Base-by-base conservation (phyloP, 257 asterid genomes). In the Jacaranda copaia region DNA sequence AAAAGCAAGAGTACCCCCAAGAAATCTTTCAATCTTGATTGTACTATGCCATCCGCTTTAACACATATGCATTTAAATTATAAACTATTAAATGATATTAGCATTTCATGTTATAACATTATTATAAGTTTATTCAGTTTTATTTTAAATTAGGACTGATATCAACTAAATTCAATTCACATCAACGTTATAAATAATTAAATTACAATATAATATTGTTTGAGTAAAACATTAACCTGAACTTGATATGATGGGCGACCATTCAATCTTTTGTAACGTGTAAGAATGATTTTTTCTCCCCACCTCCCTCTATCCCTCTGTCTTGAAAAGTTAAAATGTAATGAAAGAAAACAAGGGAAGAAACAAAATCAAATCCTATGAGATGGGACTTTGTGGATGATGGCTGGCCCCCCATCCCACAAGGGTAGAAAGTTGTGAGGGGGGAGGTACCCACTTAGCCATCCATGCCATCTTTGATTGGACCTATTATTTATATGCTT, bases 401-500 rank as follows among this genome's bases (percentile, higher is more conserved):
- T 72, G 64, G 45, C 39, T 25, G 14, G 66, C 16, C 43, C 43
- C 62, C 74, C 65, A 2, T 15, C 45, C 58, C 16, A 20, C 39
- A 62, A 48, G 73, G 72, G 60, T 45, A 68, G 71, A 42, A 9
- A 66, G 56, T 39, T 38, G 42, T 8, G 8, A 42, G 8, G 46
- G 8, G 55, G 35, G 74, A 32, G 38, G 57, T 46, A 49, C 63
- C 65, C 57, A 70, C 39, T 13, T 8, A 40, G 53, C 16, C 48
- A 14, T 38, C 49, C 63, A 70, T 72, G 59, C 73, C 51, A n/a
- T n/a, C 11, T 58, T 66, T 45, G 79, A 72, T 70, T 70, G 70
- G 76, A 72, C 75, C 84, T 60, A 76, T 14, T 5, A 20, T 70
- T 61, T 68, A 61, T 70, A 81, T 71, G 75, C 80, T 71, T 81